These are phyloP conservation scores for Austroboletus niveus DNA, from an alignment of 1,284 basidiomycete species.

Conservation along the genomic window DNA sequence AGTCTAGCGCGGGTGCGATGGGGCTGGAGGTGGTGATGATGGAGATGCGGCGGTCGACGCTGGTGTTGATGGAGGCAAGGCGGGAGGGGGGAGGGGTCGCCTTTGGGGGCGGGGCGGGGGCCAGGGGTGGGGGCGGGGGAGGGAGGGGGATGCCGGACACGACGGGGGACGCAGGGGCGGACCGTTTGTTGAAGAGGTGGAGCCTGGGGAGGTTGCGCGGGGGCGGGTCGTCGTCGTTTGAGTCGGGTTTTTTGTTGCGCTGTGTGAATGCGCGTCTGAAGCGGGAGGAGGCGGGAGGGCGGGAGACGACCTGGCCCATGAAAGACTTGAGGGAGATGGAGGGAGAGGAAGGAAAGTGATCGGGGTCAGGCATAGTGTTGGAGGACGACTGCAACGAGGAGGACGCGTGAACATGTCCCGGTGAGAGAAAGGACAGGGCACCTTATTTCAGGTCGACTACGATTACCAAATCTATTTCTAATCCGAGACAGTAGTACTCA, in stretches of 20 bases:
- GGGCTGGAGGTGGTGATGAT: slow-evolving; percentile 33
- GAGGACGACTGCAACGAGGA: slow-evolving; percentile 41
- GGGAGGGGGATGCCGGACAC: slow-evolving; percentile 27
- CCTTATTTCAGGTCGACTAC: too few species aligned
- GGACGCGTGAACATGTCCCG: slow-evolving; percentile 11
- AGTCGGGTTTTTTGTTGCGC: slow-evolving; percentile 64
- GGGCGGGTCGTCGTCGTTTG: slow-evolving; percentile 15
- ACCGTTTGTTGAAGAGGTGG: slow-evolving; percentile 41
- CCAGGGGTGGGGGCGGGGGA: slow-evolving; percentile 17
- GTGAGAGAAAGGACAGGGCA: too few species aligned
- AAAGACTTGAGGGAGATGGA: slow-evolving; percentile 37
- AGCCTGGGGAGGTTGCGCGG: too few species aligned
- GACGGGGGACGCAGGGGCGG: slow-evolving; percentile 30
- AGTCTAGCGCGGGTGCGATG: slow-evolving; percentile 35
- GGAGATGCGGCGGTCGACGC: slow-evolving; percentile 29
- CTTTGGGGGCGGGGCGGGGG: slow-evolving; percentile 37
- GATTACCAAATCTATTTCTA: background rate
- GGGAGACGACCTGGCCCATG: slow-evolving; percentile 43
- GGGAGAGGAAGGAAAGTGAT: slow-evolving; percentile 39
- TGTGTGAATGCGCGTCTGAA: slow-evolving; percentile 63
- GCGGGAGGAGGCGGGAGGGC: slow-evolving; percentile 36
- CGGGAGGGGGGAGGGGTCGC: slow-evolving; percentile 15
- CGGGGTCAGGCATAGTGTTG: slow-evolving; percentile 33
- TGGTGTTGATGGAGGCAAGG: slow-evolving; percentile 25
- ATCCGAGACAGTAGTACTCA: background rate